Conservation (phyloP, 2,329 filamentous ascomycete genomes). For the Aspergillus eucalypticola region DNA sequence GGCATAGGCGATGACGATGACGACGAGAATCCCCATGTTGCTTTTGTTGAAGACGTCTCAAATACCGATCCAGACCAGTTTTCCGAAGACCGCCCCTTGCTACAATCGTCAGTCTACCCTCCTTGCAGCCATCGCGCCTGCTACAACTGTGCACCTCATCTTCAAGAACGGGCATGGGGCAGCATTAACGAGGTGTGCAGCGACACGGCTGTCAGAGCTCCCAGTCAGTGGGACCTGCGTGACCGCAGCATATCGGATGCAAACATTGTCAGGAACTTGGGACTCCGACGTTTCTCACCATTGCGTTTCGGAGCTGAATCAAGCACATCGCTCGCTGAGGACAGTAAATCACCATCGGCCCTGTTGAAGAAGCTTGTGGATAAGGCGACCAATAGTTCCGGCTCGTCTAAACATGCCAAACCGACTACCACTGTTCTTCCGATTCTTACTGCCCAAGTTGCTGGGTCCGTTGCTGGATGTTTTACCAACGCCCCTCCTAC, state of each 20-base stretch:
- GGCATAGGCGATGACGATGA: neutral
- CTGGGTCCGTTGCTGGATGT: no score
- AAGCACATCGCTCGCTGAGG: neutral
- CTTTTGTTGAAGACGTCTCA: slow-evolving; percentile 1
- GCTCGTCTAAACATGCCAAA: no score
- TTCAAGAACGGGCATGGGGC: slow-evolving; percentile 45
- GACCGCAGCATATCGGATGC: slow-evolving; percentile 32
- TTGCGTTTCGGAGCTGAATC: neutral
- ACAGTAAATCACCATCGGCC: no score
- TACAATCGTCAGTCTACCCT: neutral
- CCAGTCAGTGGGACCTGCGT: slow-evolving; percentile 32
- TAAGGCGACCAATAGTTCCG: no score
- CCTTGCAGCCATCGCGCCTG: slow-evolving; percentile 20
- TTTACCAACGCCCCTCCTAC: no score
- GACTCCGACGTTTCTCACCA: slow-evolving; percentile 1
- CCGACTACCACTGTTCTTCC: no score
- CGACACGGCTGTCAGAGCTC: slow-evolving; percentile 25
- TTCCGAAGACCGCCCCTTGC: neutral
- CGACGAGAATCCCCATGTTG: neutral
- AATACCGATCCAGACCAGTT: neutral
- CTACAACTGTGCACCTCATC: slow-evolving; percentile 18
- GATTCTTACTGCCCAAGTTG: no score
- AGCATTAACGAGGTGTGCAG: slow-evolving; percentile 47
- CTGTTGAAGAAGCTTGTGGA: no score
- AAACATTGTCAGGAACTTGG: slow-evolving; percentile 23